Conservation (phyloP, 768 basidiomycete species). For the Sporobolomyces pararoseus region DNA sequence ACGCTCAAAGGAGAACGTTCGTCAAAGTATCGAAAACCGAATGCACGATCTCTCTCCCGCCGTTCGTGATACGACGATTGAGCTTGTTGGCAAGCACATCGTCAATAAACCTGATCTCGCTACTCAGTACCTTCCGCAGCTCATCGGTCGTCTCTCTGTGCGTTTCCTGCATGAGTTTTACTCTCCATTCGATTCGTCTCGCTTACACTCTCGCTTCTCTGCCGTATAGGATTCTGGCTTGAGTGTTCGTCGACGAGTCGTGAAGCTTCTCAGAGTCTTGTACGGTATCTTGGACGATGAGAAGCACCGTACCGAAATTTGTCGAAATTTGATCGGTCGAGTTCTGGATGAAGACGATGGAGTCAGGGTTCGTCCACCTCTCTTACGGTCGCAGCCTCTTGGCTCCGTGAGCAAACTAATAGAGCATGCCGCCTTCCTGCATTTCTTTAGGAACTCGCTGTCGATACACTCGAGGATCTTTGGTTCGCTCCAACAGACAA, state of each 20-base stretch:
- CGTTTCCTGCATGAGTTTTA: conserved; percentile 46
- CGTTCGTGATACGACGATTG: conserved; percentile 94
- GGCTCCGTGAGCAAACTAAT: too few species aligned
- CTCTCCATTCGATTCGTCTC: too few species aligned
- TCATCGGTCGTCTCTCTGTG: conserved; percentile 86
- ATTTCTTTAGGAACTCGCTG: conserved; percentile 64
- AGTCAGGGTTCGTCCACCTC: conserved; percentile 60
- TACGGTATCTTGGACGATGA: conserved; percentile 64
- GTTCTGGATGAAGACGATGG: conserved; percentile 91
- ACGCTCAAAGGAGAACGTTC: conserved; percentile 63
- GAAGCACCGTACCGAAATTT: conserved; percentile 68
- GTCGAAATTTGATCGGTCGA: conserved; percentile 71
- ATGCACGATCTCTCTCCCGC: conserved; percentile 86
- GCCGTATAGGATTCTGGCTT: conserved; percentile 78
- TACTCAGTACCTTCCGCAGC: conserved; percentile 77
- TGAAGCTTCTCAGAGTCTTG: conserved; percentile 84
- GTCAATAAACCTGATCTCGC: conserved; percentile 83
- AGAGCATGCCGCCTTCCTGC: neutral
- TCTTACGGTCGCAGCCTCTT: neutral
- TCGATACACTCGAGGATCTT: conserved; percentile 83
- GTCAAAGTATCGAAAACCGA: conserved; percentile 80
- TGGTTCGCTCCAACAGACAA: conserved; percentile 61
- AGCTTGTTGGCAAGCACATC: conserved; percentile 96
- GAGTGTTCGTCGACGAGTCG: conserved; percentile 87
- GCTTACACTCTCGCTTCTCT: too few species aligned